Evolutionary conservation across 2,329 filamentous ascomycete genomes (phyloP), one percentile per base, ranked within the genome.

Genomic region (Ceratocystis variospora): DNA sequence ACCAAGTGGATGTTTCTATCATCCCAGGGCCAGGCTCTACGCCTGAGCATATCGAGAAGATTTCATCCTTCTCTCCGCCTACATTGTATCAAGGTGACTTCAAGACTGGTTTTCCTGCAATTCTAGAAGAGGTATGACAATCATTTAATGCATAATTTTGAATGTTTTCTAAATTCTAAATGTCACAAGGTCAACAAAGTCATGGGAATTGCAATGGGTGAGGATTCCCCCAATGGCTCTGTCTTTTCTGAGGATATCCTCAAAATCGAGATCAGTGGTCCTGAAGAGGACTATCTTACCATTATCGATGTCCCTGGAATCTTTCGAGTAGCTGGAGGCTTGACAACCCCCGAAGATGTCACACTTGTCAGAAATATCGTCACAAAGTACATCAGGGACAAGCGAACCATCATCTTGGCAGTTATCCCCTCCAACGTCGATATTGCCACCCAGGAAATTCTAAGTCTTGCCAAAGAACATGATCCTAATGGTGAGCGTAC

Each of bases 281-380:
- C 70, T 3, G 69, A 68, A 1, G 70, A 71, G 0, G 68, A 71
- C 3, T 75, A 78, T 33, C 72, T 81, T 1, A 80, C 78, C 0
- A 72, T 80, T 6, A 77, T 81, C 0, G 79, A 81, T 67, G 70
- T 80, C 1, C 79, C 78, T 1, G 77, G 79, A 1, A 70, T 80
- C 3, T 77, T 80, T 44, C 72, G 75, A 4, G 71, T 72, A 1
- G 68, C 74, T 6, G 74, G 72, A 19, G 72, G 75, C 6, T 70
- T 74, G 4, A 73, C 77, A 44, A 73, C 72, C 8, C 68, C 69
- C 0, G 65, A 68, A n/a, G 76, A 76, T 61, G 73, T 76, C 1
- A 66, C 74, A 6, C 67, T 73, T 5, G 74, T 80, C 1, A 62
- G 68, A 6, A 68, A 71, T 3, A 72, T 80, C 25, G 76, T 79